These are phyloP conservation scores for Alternaria consortialis DNA, from an alignment of 2,329 filamentous ascomycete genomes.

Conservation along the genomic window DNA sequence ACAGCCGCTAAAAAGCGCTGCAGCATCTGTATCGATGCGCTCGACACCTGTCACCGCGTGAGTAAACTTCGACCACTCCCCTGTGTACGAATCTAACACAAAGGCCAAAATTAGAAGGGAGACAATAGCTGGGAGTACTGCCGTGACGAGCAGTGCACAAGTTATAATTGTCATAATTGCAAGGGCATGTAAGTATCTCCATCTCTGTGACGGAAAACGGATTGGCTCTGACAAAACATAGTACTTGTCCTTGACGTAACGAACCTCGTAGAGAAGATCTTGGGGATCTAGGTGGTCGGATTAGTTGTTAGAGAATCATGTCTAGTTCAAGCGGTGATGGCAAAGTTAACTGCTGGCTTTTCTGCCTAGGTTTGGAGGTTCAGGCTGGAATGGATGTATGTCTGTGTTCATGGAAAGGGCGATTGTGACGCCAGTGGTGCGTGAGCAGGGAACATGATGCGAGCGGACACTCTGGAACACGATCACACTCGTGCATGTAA, in stretches of 20 bases:
- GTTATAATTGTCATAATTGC: neutral
- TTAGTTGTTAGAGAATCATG: neutral
- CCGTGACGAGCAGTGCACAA: neutral
- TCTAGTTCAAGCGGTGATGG: no score
- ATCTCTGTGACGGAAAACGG: neutral
- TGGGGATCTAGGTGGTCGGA: no score
- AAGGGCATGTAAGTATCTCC: neutral
- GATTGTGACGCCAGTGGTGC: neutral
- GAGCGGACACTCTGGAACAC: neutral
- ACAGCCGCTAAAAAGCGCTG: no score
- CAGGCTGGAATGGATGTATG: neutral
- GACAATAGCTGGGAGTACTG: no score
- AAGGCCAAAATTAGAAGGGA: no score
- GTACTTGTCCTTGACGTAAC: neutral
- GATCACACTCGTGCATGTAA: neutral
- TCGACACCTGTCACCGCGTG: no score
- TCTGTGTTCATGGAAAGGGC: neutral
- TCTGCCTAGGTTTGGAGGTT: no score
- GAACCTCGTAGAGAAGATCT: neutral
- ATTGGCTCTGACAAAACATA: neutral
- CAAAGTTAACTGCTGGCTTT: no score
- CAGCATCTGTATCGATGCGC: no score
- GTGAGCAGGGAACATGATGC: neutral
- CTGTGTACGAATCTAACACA: no score
- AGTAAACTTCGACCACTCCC: no score